Conservation (phyloP, 495 filamentous ascomycete species). For the Podospora tetraspora region DNA sequence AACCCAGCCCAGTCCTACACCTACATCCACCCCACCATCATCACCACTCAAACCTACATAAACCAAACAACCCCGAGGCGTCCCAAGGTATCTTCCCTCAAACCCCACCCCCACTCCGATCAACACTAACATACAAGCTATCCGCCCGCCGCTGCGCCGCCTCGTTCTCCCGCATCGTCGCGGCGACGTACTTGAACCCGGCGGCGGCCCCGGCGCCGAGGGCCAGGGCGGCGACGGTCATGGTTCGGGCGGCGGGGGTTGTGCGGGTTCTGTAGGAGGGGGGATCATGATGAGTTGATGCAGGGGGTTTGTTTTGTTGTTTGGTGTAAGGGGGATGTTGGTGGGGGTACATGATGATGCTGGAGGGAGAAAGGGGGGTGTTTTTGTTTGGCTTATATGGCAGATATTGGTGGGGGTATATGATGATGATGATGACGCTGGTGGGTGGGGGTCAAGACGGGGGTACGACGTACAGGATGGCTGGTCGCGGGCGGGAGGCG, state of each 20-base stretch:
- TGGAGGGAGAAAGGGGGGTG: too few relatives aligned
- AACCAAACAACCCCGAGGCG: too few relatives aligned
- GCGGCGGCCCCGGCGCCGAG: conserved; percentile 23
- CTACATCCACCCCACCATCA: too few relatives aligned
- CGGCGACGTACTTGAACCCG: conserved; percentile 32
- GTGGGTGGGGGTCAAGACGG: background rate
- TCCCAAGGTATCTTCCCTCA: conserved; percentile 19
- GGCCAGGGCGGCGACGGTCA: conserved; percentile 27
- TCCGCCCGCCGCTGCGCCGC: conserved; percentile 32
- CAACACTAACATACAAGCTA: conserved; percentile 42
- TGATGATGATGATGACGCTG: background rate
- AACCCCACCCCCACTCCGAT: conserved; percentile 45
- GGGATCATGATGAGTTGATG: background rate
- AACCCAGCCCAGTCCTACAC: too few relatives aligned
- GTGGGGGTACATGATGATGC: background rate
- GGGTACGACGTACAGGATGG: background rate
- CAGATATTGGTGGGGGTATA: background rate
- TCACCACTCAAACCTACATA: too few relatives aligned
- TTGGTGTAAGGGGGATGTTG: background rate
- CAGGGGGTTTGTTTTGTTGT: background rate
- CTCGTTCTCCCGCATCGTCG: conserved; percentile 37
- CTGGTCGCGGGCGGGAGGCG: background rate
- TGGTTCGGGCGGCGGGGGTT: conserved; percentile 25
- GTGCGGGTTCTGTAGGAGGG: conserved; percentile 21
- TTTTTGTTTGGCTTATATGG: too few relatives aligned